phyloP scores from a whole-genome alignment of 345 rosid genomes.

The Citrus unshiu region DNA sequence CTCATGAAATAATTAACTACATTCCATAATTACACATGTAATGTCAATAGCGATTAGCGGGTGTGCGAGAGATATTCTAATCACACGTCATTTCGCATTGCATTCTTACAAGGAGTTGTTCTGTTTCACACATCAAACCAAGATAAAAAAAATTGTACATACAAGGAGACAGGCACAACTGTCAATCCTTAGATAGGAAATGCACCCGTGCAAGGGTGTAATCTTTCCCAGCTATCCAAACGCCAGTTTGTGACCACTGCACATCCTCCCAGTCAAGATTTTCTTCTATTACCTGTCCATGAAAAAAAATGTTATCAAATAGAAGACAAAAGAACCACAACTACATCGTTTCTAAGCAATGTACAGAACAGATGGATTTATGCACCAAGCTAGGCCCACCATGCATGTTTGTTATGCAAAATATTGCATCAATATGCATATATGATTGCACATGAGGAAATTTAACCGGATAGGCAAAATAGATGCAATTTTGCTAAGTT shows the following conservation, averaged over 20 bases:
- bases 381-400: background rate
- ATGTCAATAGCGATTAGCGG: background rate
- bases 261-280: constrained; percentile 98
- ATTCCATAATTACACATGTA: no score
- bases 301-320: background rate
- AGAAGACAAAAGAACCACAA: background rate
- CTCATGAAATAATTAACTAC: no score
- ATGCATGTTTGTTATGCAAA: background rate
- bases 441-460: background rate
- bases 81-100: background rate
- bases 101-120: background rate
- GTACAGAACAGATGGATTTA: background rate
- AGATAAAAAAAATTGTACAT: background rate
- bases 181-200: constrained; percentile 65
- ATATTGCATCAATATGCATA: background rate
- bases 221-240: constrained; percentile 92
- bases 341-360: background rate
- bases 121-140: background rate
- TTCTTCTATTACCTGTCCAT: constrained; percentile 70
- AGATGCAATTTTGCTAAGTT: background rate
- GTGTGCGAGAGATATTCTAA: background rate
- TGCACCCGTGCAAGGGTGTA: constrained; percentile 87
- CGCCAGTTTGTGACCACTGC: constrained; percentile 99
- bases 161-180: background rate
- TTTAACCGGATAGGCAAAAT: background rate